phyloP scores from a whole-genome alignment of 208 protist genomes.

The Porcisia deanei region DNA sequence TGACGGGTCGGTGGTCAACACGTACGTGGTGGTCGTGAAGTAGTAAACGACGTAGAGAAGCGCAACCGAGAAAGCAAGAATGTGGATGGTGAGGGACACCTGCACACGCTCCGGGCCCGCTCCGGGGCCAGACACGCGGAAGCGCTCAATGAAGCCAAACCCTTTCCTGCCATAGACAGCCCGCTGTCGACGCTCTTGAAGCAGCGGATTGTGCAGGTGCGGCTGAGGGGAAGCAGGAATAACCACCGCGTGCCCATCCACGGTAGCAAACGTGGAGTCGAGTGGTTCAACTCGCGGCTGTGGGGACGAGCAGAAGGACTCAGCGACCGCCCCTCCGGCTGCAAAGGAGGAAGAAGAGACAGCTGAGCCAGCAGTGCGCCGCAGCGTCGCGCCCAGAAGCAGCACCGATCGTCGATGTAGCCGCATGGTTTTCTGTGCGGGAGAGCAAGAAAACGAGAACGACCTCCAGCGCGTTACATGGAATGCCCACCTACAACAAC shows the following conservation, averaged over 20 bases:
- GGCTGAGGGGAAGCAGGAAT: background rate
- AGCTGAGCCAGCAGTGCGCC: background rate
- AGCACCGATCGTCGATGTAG: slow-evolving; percentile 4
- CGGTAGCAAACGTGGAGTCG: background rate
- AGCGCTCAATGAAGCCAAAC: slow-evolving; percentile 51
- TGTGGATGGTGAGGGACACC: slow-evolving; percentile 32
- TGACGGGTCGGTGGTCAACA: slow-evolving; percentile 59
- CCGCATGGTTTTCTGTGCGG: background rate
- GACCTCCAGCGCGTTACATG: background rate
- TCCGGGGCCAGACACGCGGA: slow-evolving; percentile 32
- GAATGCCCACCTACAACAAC: background rate
- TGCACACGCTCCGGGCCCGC: slow-evolving; percentile 30
- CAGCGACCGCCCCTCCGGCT: background rate
- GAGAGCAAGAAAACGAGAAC: background rate
- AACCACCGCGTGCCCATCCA: background rate
- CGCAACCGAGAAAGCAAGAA: slow-evolving; percentile 18
- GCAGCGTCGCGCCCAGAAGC: background rate
- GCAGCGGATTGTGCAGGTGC: background rate
- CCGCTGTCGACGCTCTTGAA: background rate
- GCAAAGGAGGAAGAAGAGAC: background rate
- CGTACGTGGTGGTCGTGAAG: slow-evolving; percentile 66
- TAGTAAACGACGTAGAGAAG: slow-evolving; percentile 49
- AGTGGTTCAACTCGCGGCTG: background rate
- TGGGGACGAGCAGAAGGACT: background rate
- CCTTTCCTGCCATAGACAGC: slow-evolving; percentile 28